These are phyloP conservation scores for Orbilia brochopaga DNA, from an alignment of 2,329 filamentous ascomycete species.

Conservation along the genomic window DNA sequence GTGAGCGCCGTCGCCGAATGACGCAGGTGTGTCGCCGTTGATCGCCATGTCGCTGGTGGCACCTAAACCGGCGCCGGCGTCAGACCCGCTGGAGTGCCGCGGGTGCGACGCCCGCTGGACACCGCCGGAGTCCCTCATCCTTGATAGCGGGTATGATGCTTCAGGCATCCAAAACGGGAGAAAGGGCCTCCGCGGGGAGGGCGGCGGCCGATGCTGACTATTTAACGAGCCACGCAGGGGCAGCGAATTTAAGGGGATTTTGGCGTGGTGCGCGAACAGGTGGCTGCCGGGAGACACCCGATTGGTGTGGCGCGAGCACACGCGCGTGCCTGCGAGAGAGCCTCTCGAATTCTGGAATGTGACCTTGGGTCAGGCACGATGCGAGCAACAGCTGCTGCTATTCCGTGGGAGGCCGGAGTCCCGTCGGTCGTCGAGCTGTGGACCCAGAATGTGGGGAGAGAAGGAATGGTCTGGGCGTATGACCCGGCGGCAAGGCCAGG, in stretches of 20 bases:
- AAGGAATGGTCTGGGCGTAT: slow-evolving; percentile 22
- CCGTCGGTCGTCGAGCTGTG: neutral
- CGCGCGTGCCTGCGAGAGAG: slow-evolving; percentile 16
- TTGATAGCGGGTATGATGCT: slow-evolving; percentile 45
- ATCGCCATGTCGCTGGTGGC: slow-evolving; percentile 35
- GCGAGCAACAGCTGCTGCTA: neutral
- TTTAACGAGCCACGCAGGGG: slow-evolving; percentile 12
- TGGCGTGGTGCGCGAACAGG: slow-evolving; percentile 30
- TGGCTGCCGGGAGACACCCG: slow-evolving; percentile 38
- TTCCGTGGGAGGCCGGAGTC: neutral
- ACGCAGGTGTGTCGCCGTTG: slow-evolving; percentile 53
- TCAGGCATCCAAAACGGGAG: slow-evolving; percentile 40
- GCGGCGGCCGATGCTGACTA: slow-evolving; percentile 17
- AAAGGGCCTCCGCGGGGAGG: slow-evolving; percentile 6
- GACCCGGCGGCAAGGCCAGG: slow-evolving; percentile 12
- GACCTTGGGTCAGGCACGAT: slow-evolving; percentile 18
- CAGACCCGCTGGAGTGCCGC: slow-evolving; percentile 22
- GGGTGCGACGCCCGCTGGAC: slow-evolving; percentile 36
- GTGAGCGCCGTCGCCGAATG: slow-evolving; percentile 50
- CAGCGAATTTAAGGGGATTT: slow-evolving; percentile 7
- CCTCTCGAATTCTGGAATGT: slow-evolving; percentile 14
- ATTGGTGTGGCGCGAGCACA: slow-evolving; percentile 37
- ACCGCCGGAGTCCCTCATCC: slow-evolving; percentile 39
- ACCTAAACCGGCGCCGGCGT: slow-evolving; percentile 35
- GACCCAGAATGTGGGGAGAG: slow-evolving; percentile 1